These are phyloP conservation scores for Tubosaeta brunneosetosa DNA, from an alignment of 768 basidiomycete genomes.

Conservation along the genomic window DNA sequence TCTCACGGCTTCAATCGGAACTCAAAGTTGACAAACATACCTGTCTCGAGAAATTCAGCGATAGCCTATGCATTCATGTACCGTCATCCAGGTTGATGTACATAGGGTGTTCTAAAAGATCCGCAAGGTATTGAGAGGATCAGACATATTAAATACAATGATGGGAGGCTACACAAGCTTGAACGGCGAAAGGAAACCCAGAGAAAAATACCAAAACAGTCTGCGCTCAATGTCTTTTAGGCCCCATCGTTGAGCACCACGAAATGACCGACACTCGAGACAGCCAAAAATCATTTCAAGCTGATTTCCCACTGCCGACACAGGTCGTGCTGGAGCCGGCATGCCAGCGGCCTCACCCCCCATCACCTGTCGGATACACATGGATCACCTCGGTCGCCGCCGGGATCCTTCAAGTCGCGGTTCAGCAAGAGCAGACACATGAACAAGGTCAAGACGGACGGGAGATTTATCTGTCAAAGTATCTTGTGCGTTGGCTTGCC, in stretches of 20 bases:
- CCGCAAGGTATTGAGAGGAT: neutral
- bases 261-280: conserved; percentile 6
- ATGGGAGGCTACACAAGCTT: neutral
- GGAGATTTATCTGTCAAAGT: conserved; percentile 1
- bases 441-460: conserved; percentile 5
- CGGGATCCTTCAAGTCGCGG: neutral
- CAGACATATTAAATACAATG: neutral
- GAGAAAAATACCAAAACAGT: neutral
- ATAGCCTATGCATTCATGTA: neutral
- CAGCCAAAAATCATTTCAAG: conserved; percentile 6
- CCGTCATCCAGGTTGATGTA: neutral
- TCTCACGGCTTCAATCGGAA: neutral
- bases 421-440: conserved; percentile 2
- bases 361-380: conserved; percentile 8
- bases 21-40: neutral
- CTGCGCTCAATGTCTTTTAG: neutral
- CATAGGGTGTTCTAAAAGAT: neutral
- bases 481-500: conserved; percentile 11
- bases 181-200: neutral
- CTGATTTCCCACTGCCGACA: conserved; percentile 20
- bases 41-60: neutral
- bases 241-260: neutral
- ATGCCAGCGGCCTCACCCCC: conserved; percentile 5
- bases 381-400: conserved; percentile 7
- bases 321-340: conserved; percentile 3